These are phyloP conservation scores for Claviceps humidiphila DNA, from an alignment of 2,329 filamentous ascomycete genomes.

Conservation along the genomic window DNA sequence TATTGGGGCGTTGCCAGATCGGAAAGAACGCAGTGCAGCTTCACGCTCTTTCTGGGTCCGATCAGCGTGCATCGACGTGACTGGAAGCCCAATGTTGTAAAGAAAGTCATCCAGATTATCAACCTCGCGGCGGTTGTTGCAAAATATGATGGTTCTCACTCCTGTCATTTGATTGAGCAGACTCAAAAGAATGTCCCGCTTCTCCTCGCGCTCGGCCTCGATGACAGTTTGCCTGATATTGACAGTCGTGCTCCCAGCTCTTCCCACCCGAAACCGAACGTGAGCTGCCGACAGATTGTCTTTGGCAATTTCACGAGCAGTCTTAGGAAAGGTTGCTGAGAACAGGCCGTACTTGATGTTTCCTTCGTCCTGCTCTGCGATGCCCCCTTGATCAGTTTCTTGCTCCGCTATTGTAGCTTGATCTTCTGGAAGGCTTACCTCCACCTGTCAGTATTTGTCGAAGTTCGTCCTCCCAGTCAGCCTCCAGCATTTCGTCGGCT, in stretches of 20 bases:
- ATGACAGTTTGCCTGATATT: constrained; percentile 75
- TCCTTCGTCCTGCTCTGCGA: constrained; percentile 59
- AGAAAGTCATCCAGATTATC: constrained; percentile 82
- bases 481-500: constrained; percentile 79
- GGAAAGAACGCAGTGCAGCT: constrained; percentile 79
- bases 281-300: constrained; percentile 62
- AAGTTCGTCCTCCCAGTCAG: constrained; percentile 68
- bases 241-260: constrained; percentile 65
- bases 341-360: constrained; percentile 67
- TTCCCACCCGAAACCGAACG: constrained; percentile 73
- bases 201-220: constrained; percentile 49
- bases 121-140: constrained; percentile 64
- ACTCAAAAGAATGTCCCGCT: constrained; percentile 59
- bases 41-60: constrained; percentile 86
- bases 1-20: constrained; percentile 59
- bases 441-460: constrained; percentile 65
- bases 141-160: constrained; percentile 76
- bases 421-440: constrained; percentile 43
- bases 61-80: constrained; percentile 77
- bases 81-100: constrained; percentile 66
- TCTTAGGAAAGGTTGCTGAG: constrained; percentile 84
- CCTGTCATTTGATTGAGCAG: constrained; percentile 58
- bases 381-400: neutral
- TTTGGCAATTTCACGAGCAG: constrained; percentile 61
- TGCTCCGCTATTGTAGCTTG: constrained; percentile 2